These are phyloP conservation scores for Bisporella sp. DNA, from an alignment of 2,329 filamentous ascomycete genomes.

Conservation along the genomic window DNA sequence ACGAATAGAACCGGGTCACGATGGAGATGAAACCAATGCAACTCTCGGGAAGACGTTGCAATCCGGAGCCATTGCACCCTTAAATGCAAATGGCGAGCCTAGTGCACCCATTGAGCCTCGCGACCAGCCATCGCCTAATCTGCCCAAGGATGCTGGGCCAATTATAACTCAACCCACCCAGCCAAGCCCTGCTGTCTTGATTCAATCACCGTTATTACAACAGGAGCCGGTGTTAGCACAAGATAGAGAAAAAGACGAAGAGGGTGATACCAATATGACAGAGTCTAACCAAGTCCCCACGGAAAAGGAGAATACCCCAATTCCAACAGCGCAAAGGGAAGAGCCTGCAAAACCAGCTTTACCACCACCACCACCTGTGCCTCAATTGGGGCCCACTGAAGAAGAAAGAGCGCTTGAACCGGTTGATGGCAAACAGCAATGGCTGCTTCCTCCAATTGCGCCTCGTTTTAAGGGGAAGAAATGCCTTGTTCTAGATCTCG, in stretches of 20 bases:
- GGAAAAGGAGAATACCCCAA: slow-evolving; percentile 17
- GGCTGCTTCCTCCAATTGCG: slow-evolving; percentile 71
- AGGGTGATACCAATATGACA: slow-evolving; percentile 18
- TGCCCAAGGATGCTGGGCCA: slow-evolving; percentile 21
- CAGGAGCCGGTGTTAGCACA: slow-evolving; percentile 2
- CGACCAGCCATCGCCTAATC: slow-evolving; percentile 25
- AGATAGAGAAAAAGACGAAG: slow-evolving; percentile 14
- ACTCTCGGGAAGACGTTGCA: slow-evolving; percentile 8
- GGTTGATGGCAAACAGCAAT: slow-evolving; percentile 26
- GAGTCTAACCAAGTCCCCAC: slow-evolving; percentile 16
- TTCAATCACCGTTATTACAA: slow-evolving; percentile 12
- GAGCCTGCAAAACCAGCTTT: slow-evolving; percentile 15
- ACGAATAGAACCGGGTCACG: slow-evolving; percentile 12
- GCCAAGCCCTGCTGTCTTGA: slow-evolving; percentile 16
- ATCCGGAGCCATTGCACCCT: slow-evolving; percentile 5
- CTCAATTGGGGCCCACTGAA: slow-evolving; percentile 14
- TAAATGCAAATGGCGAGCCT: slow-evolving; percentile 18
- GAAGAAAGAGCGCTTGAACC: slow-evolving; percentile 15
- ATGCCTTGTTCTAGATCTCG: slow-evolving; percentile 89
- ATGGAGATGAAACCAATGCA: slow-evolving; percentile 11
- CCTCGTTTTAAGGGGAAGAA: slow-evolving; percentile 81
- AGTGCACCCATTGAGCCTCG: slow-evolving; percentile 12
- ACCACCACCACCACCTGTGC: slow-evolving; percentile 22
- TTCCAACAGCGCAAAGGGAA: slow-evolving; percentile 15
- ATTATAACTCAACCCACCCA: slow-evolving; percentile 1